A percentile compares a stretch with the other conserved stretches of the same genome.
These are phyloP conservation scores for Citrullus mucosospermus DNA, from an alignment of 306 rosid species.

Conservation along the genomic window DNA sequence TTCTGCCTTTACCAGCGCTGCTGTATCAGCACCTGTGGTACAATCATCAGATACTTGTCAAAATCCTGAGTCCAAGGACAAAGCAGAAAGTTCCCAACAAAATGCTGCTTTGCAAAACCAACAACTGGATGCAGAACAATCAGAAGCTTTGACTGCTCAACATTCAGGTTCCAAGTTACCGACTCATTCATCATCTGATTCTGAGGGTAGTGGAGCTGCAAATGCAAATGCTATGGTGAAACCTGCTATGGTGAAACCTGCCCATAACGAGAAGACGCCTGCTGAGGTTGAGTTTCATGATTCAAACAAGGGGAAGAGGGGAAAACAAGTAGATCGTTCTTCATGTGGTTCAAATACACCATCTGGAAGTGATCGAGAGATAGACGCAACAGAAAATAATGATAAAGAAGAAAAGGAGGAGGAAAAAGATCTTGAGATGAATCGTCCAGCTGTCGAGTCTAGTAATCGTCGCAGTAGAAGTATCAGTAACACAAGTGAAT, in stretches of 20 bases:
- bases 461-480: conserved; percentile 49
- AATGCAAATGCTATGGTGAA: conserved; percentile 32
- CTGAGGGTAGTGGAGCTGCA: conserved; percentile 48
- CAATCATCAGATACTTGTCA: conserved; percentile 33
- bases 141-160: conserved; percentile 42
- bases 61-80: conserved; percentile 27
- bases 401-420: conserved; percentile 52
- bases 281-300: conserved; percentile 47
- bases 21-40: conserved; percentile 32
- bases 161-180: conserved; percentile 45
- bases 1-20: conserved; percentile 36
- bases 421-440: conserved; percentile 34
- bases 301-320: conserved; percentile 28
- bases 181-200: conserved; percentile 30
- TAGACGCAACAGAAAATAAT: conserved; percentile 63
- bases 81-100: conserved; percentile 31
- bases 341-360: conserved; percentile 92
- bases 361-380: conserved; percentile 81
- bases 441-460: conserved; percentile 33
- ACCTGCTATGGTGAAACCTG: conserved; percentile 29
- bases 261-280: conserved; percentile 30
- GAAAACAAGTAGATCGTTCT: conserved; percentile 76
- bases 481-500: conserved; percentile 35
- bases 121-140: conserved; percentile 28
- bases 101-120: conserved; percentile 40